Base-by-base conservation (phyloP, 2,329 filamentous ascomycete genomes). In the Pyrenochaeta sp. region DNA sequence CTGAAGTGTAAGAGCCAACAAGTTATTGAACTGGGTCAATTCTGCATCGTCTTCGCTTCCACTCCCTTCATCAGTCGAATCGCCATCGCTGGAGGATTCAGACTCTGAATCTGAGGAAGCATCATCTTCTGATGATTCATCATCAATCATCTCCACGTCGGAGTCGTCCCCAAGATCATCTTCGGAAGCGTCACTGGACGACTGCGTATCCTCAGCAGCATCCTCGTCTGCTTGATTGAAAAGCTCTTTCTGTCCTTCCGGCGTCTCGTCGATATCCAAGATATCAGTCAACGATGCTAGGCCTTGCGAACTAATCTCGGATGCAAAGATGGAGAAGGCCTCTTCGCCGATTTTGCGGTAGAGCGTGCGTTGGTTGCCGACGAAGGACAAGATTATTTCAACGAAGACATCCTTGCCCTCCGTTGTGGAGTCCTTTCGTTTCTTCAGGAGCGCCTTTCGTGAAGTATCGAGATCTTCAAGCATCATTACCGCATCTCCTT, bases 301-400 rank as follows among this genome's bases (percentile, higher is more conserved):
- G 0, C 89, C 89, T 42, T 87, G 83, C 4, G 80, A 77, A 1
- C 87, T 90, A 47, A 97, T 81, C 41, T 89, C 83, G 10, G 82
- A 74, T 3, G 89, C 87, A 67, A 96, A 96, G 1, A 87, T 85
- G 17, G 86, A 82, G 66, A 97, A 97, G 0, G 96, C 91, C 61
- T 94, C 88, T 65, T 93, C 86, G 5, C 90, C 90, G 39, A 95
- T 86, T 59, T 92, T 90, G 20, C 90, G 84, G 76, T 96, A 89
- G 37, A 97, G 77, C 7, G 86, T 84, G 1, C 92, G 96, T 3
- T 87, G 89, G 50, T 90, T 90, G 0, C 91, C 89, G 2, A 95
- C 83, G 74, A 97, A 90, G 38, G 90, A 89, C n/a, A 97, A 77
- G 6, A 99, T 73, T 37, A 97, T 88, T 63, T 97, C 94, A 2